A percentile compares a stretch with the other conserved stretches of the same genome.
These are phyloP conservation scores for Meira miltonrushii DNA, from an alignment of 1,284 basidiomycete genomes.

Conservation along the genomic window DNA sequence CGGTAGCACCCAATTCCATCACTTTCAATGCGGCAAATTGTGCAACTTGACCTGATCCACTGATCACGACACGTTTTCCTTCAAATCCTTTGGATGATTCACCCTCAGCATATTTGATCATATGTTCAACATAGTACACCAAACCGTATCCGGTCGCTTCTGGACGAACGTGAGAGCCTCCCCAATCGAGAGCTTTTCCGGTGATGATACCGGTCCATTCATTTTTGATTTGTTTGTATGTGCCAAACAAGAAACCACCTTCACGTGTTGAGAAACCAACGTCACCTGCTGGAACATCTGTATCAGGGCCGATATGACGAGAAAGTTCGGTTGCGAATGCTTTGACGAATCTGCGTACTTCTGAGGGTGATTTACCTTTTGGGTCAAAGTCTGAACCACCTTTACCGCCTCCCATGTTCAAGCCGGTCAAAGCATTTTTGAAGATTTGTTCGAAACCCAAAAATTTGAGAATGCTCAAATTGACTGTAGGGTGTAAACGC, in stretches of 20 bases:
- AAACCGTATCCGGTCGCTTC: conserved; percentile 63
- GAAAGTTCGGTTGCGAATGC: conserved; percentile 39
- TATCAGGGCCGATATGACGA: conserved; percentile 57
- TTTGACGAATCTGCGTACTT: conserved; percentile 68
- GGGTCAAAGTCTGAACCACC: conserved; percentile 68
- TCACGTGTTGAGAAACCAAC: conserved; percentile 62
- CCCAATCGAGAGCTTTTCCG: conserved; percentile 70
- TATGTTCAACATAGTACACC: conserved; percentile 71
- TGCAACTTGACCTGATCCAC: conserved; percentile 66
- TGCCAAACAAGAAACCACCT: conserved; percentile 31
- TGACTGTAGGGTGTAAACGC: conserved; percentile 68
- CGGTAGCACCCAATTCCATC: conserved; percentile 70
- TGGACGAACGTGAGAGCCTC: conserved; percentile 52
- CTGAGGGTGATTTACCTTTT: conserved; percentile 72
- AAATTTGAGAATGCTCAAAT: conserved; percentile 79
- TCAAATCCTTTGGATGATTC: conserved; percentile 48
- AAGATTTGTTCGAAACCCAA: conserved; percentile 76
- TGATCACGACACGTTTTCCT: conserved; percentile 66
- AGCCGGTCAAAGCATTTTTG: conserved; percentile 75
- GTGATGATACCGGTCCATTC: conserved; percentile 74
- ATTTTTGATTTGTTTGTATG: conserved; percentile 69
- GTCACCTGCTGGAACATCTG: conserved; percentile 75
- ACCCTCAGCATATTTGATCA: conserved; percentile 56
- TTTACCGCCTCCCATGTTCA: conserved; percentile 68
- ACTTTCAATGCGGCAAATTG: conserved; percentile 75